Percentiles rank a stretch among this genome's conserved stretches.
These are phyloP conservation scores for Lyophyllum decastes DNA, from an alignment of 768 basidiomycete genomes.

Conservation along the genomic window DNA sequence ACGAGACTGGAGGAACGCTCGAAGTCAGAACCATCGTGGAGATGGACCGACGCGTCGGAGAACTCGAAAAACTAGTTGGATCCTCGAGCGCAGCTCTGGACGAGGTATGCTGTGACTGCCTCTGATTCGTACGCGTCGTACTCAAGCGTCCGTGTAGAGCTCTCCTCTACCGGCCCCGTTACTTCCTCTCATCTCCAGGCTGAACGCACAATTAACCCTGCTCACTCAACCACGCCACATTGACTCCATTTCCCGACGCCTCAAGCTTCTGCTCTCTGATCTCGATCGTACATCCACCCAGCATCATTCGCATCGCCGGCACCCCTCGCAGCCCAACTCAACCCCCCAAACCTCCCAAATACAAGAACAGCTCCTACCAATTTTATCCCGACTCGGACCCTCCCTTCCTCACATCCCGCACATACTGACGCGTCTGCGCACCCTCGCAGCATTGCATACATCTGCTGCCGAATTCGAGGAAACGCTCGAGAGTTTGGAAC, in stretches of 20 bases:
- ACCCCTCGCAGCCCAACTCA: conserved; percentile 41
- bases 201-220: conserved; percentile 83
- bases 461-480: conserved; percentile 78
- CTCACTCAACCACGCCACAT: conserved; percentile 96
- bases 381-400: conserved; percentile 70
- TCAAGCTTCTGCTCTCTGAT: conserved; percentile 91
- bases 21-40: conserved; percentile 60
- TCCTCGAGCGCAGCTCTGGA: conserved; percentile 78
- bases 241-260: conserved; percentile 90
- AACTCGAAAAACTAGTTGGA: conserved; percentile 82
- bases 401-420: conserved; percentile 85
- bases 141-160: conserved; percentile 37
- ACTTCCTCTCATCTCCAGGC: conserved; percentile 76
- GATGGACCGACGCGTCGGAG: conserved; percentile 82
- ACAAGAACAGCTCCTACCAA: conserved; percentile 65
- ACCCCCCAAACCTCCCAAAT: conserved; percentile 28
- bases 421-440: conserved; percentile 85
- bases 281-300: conserved; percentile 76
- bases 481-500: conserved; percentile 65
- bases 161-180: conserved; percentile 78
- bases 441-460: conserved; percentile 78
- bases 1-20: conserved; percentile 27
- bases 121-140: not conserved
- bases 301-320: conserved; percentile 44
- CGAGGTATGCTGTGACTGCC: conserved; percentile 55